Percentiles rank a stretch among this genome's conserved stretches.
Evolutionary conservation across 352 stramenopile genomes (phyloP).

Genomic region (Thalassiosira allenii): DNA sequence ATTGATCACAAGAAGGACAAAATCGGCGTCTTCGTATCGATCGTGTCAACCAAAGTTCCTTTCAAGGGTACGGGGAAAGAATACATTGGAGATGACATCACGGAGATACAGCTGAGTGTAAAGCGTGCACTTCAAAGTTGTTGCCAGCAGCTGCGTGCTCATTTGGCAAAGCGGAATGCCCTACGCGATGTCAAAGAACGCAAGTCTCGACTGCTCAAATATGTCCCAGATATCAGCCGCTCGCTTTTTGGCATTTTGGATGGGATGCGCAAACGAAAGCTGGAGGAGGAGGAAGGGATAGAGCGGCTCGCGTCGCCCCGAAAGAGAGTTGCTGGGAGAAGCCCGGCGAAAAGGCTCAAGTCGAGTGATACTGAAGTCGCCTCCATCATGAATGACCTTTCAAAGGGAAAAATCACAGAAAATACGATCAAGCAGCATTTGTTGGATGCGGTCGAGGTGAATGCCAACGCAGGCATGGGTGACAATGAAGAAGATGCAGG

Average conservation of each 20-base stretch:
- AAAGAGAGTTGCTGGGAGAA: conserved; percentile 41
- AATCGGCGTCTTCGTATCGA: conserved; percentile 90
- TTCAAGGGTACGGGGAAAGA: conserved; percentile 93
- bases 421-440: conserved; percentile 65
- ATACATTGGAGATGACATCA: conserved; percentile 91
- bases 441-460: conserved; percentile 65
- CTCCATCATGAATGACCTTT: conserved; percentile 65
- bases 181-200: conserved; percentile 80
- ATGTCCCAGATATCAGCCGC: conserved; percentile 82
- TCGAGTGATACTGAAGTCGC: conserved; percentile 34
- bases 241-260: conserved; percentile 82
- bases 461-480: conserved; percentile 40
- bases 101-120: conserved; percentile 87
- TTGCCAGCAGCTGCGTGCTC: conserved; percentile 79
- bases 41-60: conserved; percentile 91
- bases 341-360: conserved; percentile 41
- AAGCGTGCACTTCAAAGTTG: conserved; percentile 87
- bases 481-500: conserved; percentile 24
- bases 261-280: conserved; percentile 70
- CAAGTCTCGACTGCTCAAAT: conserved; percentile 79
- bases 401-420: conserved; percentile 63
- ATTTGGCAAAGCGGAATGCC: conserved; percentile 78
- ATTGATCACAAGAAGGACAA: conserved; percentile 89
- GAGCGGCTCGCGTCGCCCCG: conserved; percentile 18
- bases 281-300: conserved; percentile 48